Evolutionary conservation across 768 basidiomycete genomes (phyloP).

Genomic region (Boletus fagicola): DNA sequence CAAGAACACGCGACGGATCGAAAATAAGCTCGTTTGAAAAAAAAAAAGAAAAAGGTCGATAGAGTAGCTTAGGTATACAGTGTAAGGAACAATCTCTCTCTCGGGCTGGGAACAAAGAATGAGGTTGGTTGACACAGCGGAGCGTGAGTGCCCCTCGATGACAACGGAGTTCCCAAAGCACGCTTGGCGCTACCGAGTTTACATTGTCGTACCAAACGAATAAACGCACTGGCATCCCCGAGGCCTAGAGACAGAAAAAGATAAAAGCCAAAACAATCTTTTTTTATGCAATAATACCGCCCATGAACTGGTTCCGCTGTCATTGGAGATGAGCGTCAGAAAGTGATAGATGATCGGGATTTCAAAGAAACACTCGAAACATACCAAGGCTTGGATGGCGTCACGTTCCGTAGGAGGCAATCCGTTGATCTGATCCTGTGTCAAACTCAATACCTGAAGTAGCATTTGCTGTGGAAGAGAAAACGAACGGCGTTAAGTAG

Average conservation of each 20-base stretch:
- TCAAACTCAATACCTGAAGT: constrained; percentile 80
- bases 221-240: neutral
- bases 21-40: constrained; percentile 49
- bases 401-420: constrained; percentile 75
- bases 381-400: constrained; percentile 79
- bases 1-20: constrained; percentile 55
- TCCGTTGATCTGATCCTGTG: constrained; percentile 78
- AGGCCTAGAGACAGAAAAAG: neutral
- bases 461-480: constrained; percentile 62
- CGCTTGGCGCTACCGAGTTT: no score
- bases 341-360: neutral
- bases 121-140: neutral
- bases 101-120: neutral
- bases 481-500: neutral
- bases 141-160: neutral
- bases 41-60: neutral
- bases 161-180: no score
- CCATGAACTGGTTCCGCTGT: constrained; percentile 37
- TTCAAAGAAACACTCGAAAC: constrained; percentile 14
- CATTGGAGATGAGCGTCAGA: constrained; percentile 1
- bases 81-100: neutral
- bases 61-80: constrained; percentile 11
- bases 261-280: neutral
- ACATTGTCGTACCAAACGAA: neutral
- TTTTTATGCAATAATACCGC: constrained; percentile 30